phyloP scores from a whole-genome alignment of 331 rosid genomes.

The Quercus lobata region DNA sequence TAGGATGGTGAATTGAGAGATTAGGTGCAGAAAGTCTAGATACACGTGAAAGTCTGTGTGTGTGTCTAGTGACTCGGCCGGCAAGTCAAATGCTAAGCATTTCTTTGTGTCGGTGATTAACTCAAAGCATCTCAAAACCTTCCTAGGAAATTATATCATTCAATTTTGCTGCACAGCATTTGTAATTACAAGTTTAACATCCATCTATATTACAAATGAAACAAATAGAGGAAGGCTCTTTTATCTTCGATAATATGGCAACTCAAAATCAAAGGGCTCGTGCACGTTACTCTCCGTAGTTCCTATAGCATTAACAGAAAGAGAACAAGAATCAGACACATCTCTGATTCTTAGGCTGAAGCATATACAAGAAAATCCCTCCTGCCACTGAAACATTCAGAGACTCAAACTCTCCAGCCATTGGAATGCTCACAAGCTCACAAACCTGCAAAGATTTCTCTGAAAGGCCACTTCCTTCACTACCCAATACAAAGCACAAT shows the following conservation, averaged over 20 bases:
- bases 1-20: no score
- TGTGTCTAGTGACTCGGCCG: no score
- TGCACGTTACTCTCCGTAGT: background rate
- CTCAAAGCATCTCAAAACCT: background rate
- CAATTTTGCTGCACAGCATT: background rate
- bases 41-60: no score
- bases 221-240: background rate
- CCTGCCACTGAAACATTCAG: conserved; percentile 98
- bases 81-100: no score
- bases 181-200: background rate
- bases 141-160: background rate
- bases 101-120: no score
- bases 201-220: background rate
- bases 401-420: conserved; percentile 85
- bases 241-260: background rate
- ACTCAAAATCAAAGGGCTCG: background rate
- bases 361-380: conserved; percentile 84
- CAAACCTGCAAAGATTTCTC: conserved; percentile 49
- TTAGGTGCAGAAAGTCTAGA: no score
- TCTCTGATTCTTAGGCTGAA: conserved; percentile 31
- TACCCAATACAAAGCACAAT: conserved; percentile 79
- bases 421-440: conserved; percentile 89
- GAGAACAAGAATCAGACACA: background rate
- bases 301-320: background rate
- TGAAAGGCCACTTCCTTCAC: conserved; percentile 91